A percentile compares a stretch with the other conserved stretches of the same genome.
Evolutionary conservation across 208 protist species (phyloP).

Genomic region (Wallacemonas sp.): DNA sequence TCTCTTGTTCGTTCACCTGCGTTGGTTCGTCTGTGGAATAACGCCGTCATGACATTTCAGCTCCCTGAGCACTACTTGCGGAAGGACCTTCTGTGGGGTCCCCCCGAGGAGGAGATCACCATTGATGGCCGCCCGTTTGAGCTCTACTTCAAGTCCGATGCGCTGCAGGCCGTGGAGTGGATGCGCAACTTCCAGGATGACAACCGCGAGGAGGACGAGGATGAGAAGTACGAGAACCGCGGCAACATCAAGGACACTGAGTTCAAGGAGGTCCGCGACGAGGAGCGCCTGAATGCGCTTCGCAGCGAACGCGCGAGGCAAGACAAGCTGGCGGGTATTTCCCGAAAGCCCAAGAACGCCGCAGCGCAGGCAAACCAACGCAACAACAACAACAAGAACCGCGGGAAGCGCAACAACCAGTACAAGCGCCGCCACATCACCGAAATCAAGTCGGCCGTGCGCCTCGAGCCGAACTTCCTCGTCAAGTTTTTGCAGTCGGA

Average conservation of each 20-base stretch:
- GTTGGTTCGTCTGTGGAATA: too few relatives aligned
- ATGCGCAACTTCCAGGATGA: slow-evolving; percentile 26
- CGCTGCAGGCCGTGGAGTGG: slow-evolving; percentile 54
- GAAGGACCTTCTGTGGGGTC: slow-evolving; percentile 75
- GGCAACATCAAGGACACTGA: slow-evolving; percentile 1
- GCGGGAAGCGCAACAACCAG: slow-evolving; percentile 17
- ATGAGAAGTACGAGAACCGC: slow-evolving; percentile 26
- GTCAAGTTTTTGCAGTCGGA: slow-evolving; percentile 33
- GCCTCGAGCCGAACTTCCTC: slow-evolving; percentile 8
- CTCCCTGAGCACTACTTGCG: slow-evolving; percentile 76
- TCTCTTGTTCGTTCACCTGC: not conserved
- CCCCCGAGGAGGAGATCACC: slow-evolving; percentile 68
- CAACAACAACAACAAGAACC: slow-evolving; percentile 18
- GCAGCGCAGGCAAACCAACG: slow-evolving; percentile 22
- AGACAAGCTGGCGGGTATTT: slow-evolving; percentile 15
- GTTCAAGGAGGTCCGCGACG: slow-evolving; percentile 69
- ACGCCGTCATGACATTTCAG: slow-evolving; percentile 63
- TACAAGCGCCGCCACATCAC: slow-evolving; percentile 14
- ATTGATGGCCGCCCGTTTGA: slow-evolving; percentile 52
- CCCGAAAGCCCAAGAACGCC: slow-evolving; percentile 18
- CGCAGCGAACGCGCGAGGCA: slow-evolving; percentile 48
- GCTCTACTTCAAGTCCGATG: slow-evolving; percentile 68
- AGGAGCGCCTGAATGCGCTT: slow-evolving; percentile 65
- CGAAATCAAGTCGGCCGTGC: slow-evolving; percentile 8
- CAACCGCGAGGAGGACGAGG: slow-evolving; percentile 28